phyloP scores from a whole-genome alignment of 2,329 filamentous ascomycete genomes.

The Fusarium sublunatum region DNA sequence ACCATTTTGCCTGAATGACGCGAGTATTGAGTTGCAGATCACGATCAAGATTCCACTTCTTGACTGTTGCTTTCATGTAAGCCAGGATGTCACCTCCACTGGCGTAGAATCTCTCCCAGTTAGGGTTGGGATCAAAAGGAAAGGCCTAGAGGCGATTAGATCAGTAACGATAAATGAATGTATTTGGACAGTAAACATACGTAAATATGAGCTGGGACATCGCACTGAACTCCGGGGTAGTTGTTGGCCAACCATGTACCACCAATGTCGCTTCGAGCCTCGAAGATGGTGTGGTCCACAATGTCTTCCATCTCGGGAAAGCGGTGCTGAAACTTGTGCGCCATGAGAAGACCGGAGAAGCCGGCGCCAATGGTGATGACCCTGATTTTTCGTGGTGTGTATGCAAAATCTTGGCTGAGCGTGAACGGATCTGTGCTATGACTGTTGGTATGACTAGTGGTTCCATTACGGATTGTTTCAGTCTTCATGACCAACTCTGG shows the following conservation, averaged over 20 bases:
- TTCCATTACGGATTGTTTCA: neutral
- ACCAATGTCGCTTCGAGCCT: constrained; percentile 47
- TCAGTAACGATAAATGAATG: no score
- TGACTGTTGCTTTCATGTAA: constrained; percentile 63
- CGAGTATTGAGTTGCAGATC: constrained; percentile 51
- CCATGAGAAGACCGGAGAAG: constrained; percentile 50
- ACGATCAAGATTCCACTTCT: constrained; percentile 54
- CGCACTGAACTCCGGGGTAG: constrained; percentile 40
- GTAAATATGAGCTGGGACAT: constrained; percentile 39
- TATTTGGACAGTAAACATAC: neutral
- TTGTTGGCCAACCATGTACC: constrained; percentile 52
- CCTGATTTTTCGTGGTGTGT: constrained; percentile 47
- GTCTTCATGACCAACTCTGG: constrained; percentile 22
- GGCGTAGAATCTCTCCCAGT: constrained; percentile 69
- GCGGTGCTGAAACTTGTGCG: constrained; percentile 51
- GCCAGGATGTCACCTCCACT: constrained; percentile 65
- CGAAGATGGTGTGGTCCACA: constrained; percentile 48
- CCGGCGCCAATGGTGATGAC: constrained; percentile 52
- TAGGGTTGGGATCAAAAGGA: constrained; percentile 66
- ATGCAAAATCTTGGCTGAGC: constrained; percentile 44
- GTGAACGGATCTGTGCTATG: constrained; percentile 44
- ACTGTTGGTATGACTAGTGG: constrained; percentile 3
- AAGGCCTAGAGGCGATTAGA: constrained; percentile 48
- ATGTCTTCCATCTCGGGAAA: constrained; percentile 47
- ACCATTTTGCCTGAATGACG: constrained; percentile 44